phyloP scores from a whole-genome alignment of 2,329 filamentous ascomycete genomes.

The Trichoderma arundinaceum region DNA sequence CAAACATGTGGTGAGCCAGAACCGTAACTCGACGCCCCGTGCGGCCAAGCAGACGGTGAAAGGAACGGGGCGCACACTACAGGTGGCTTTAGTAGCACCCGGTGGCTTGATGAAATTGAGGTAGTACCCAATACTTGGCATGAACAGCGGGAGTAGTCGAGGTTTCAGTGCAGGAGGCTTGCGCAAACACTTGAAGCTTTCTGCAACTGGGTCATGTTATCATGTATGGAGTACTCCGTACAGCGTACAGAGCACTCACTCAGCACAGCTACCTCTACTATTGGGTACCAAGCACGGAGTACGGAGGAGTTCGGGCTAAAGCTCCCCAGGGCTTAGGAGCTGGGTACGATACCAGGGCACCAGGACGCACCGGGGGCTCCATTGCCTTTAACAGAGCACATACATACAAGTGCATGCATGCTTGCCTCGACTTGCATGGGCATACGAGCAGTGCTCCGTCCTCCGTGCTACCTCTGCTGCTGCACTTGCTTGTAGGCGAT shows the following conservation, averaged over 20 bases:
- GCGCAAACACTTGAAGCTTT: background rate
- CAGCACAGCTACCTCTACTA: background rate
- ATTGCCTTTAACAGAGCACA: constrained; percentile 3
- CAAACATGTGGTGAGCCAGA: background rate
- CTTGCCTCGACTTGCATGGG: background rate
- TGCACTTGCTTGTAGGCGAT: background rate
- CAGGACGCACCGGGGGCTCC: constrained; percentile 2
- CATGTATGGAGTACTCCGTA: background rate
- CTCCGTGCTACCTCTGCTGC: too few relatives aligned
- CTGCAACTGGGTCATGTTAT: background rate
- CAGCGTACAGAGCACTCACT: too few relatives aligned
- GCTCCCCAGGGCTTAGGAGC: background rate
- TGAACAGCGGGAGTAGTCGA: too few relatives aligned
- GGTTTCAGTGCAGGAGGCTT: background rate
- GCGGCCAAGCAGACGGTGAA: too few relatives aligned
- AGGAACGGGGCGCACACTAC: too few relatives aligned
- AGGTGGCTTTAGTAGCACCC: too few relatives aligned
- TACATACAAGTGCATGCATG: background rate
- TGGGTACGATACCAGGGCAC: constrained; percentile 1
- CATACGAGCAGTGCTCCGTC: too few relatives aligned
- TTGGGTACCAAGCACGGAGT: constrained; percentile 23
- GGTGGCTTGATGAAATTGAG: too few relatives aligned
- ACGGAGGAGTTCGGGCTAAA: constrained; percentile 1
- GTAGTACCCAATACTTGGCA: too few relatives aligned
- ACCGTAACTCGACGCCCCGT: too few relatives aligned